Evolutionary conservation across 2,329 filamentous ascomycete species (phyloP), one percentile per base, ranked within the genome.

Genomic region (Pseudocercospora pini-densiflorae): DNA sequence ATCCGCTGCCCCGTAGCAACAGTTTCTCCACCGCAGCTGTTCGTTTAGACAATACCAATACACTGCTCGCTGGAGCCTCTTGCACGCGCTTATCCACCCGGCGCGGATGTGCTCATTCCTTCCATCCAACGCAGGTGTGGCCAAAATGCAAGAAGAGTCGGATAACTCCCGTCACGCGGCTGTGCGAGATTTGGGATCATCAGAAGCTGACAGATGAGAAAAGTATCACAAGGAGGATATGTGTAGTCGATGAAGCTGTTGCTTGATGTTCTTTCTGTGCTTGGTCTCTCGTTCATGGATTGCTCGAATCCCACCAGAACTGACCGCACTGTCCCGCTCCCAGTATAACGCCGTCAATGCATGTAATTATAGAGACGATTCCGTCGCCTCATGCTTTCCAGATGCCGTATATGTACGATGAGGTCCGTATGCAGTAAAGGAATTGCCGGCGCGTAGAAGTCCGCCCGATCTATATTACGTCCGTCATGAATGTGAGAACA

Each of bases 391-490:
- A 58, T 54, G 54, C 60, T 51, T 65, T 64, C 65, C 66, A 62
- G 63, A 70, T 69, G 67, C 68, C 70, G 66, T 70, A 49, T 70
- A 71, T 71, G 70, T 71, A 70, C 70, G 70, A 69, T 71, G 63
- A 59, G 64, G 62, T 49, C 61, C 27, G 61, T 66, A 68, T 55
- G 64, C 66, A 65, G 62, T 61, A 64, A 69, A 63, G 61, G 59
- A 62, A 63, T 66, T 65, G 55, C 59, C 65, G 59, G 24, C 60
- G 58, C 43, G 59, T 57, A 64, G 58, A 36, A 59, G 19, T 43
- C 58, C 64, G 62, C 70, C 64, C 27, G 21, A 55, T 68, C 66
- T 70, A 67, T 68, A 65, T 69, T 69, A 69, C 69, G 65, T 68
- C 70, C 68, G 66, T 71, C 66, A 65, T 71, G 63, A 70, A 69